Percentiles rank a stretch among this genome's conserved stretches.
Conservation (phyloP, 1,139 yeast genomes). For the Pichia terricola region DNA sequence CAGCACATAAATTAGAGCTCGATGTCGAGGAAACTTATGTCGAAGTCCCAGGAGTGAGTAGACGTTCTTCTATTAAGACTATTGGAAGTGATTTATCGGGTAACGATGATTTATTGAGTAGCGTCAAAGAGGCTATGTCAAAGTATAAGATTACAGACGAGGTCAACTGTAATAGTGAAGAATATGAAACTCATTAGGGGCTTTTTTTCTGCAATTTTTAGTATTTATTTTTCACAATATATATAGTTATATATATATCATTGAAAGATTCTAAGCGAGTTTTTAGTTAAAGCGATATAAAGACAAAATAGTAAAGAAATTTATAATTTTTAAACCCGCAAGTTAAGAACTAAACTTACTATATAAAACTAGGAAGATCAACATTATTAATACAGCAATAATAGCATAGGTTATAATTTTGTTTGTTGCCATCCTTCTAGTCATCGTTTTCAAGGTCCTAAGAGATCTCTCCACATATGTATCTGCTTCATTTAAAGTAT, state of each 20-base stretch:
- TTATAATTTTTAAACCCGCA: no score
- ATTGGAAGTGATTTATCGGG: conserved; percentile 19
- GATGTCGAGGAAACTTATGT: conserved; percentile 46
- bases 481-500: conserved; percentile 80
- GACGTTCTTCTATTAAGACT: conserved; percentile 21
- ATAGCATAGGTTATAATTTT: conserved; percentile 91
- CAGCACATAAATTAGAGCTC: conserved; percentile 57
- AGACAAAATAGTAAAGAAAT: no score
- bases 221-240: background rate
- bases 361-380: conserved; percentile 77
- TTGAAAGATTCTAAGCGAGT: no score
- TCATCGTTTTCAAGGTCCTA: conserved; percentile 82
- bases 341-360: conserved; percentile 53
- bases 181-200: conserved; percentile 48
- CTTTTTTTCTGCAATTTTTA: background rate
- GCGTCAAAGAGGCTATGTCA: conserved; percentile 46
- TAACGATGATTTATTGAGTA: conserved; percentile 36
- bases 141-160: conserved; percentile 35
- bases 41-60: conserved; percentile 23
- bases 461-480: conserved; percentile 85
- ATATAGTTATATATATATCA: no score
- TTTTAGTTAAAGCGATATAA: no score
- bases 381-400: conserved; percentile 73
- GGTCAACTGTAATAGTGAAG: conserved; percentile 42
- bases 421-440: conserved; percentile 91